Conservation (phyloP, 225 moss, liverwort and hornwort genomes). For the Pleurozium schreberi region DNA sequence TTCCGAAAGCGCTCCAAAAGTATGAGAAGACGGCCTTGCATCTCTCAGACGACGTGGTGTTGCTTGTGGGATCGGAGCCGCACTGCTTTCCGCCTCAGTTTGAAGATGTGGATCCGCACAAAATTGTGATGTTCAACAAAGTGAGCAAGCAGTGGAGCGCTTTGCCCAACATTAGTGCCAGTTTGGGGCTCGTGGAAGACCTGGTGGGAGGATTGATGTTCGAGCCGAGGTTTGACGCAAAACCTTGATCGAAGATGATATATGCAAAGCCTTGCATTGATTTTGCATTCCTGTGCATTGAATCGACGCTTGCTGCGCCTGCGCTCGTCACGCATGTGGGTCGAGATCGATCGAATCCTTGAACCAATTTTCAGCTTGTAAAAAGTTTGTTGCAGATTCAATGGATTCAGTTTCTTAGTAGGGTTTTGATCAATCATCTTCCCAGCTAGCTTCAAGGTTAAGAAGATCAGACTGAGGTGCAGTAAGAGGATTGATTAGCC, state of each 20-base stretch:
- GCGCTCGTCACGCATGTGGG: neutral
- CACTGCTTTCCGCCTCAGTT: slow-evolving; percentile 31
- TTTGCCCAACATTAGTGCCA: slow-evolving; percentile 5
- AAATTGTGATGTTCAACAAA: slow-evolving; percentile 5
- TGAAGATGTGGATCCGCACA: slow-evolving; percentile 28
- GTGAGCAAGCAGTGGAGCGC: slow-evolving; percentile 11
- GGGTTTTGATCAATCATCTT: neutral
- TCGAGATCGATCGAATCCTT: neutral
- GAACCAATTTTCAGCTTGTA: neutral
- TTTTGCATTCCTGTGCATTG: neutral
- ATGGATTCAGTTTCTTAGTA: neutral
- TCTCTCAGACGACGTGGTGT: slow-evolving; percentile 2
- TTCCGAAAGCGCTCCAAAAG: slow-evolving; percentile 3
- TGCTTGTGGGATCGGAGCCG: slow-evolving; percentile 29
- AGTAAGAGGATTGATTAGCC: neutral
- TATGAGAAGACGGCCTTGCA: slow-evolving; percentile 19
- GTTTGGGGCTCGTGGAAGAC: slow-evolving; percentile 7
- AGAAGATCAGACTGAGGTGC: neutral
- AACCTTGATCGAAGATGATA: neutral
- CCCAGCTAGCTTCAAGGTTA: neutral
- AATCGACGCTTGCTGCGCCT: neutral
- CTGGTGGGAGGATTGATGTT: slow-evolving; percentile 15
- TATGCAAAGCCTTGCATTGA: neutral
- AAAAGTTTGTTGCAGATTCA: neutral
- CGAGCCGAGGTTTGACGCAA: slow-evolving; percentile 22